Percentiles rank a stretch among this genome's conserved stretches.
Conservation (phyloP, 106 monocot genomes). For the Acorus calamus region DNA sequence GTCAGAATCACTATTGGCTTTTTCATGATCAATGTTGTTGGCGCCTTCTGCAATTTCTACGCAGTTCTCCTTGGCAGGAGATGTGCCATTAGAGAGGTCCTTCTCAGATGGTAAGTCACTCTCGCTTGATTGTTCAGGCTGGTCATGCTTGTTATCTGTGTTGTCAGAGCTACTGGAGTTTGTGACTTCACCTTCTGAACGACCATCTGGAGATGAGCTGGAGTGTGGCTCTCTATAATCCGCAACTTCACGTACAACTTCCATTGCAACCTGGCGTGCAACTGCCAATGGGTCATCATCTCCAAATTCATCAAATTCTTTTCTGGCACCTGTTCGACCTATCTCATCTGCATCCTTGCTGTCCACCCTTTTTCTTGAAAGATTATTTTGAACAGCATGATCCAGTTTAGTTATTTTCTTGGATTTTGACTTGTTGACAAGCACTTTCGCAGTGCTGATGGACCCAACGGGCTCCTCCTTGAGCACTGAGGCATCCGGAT, state of each 20-base stretch:
- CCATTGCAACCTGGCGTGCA: slow-evolving; percentile 65
- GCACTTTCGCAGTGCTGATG: neutral
- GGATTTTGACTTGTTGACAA: neutral
- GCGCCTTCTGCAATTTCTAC: slow-evolving; percentile 9
- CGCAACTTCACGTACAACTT: slow-evolving; percentile 65
- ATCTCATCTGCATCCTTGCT: neutral
- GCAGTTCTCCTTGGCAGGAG: slow-evolving; percentile 19
- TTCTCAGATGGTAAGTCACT: slow-evolving; percentile 8
- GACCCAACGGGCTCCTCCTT: slow-evolving; percentile 5
- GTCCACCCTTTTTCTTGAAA: slow-evolving; percentile 1
- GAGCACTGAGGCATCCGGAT: slow-evolving; percentile 7
- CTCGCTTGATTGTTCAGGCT: slow-evolving; percentile 7
- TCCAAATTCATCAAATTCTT: slow-evolving; percentile 26
- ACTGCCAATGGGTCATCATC: slow-evolving; percentile 64
- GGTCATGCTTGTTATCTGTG: slow-evolving; percentile 9
- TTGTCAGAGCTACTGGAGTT: slow-evolving; percentile 6
- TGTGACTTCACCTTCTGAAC: slow-evolving; percentile 13
- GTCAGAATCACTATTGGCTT: slow-evolving; percentile 9
- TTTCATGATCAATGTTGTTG: slow-evolving; percentile 5
- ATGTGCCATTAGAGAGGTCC: slow-evolving; percentile 16
- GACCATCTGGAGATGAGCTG: slow-evolving; percentile 47
- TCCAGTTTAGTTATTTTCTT: slow-evolving; percentile 1
- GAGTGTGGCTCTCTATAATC: slow-evolving; percentile 65
- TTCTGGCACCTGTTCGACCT: slow-evolving; percentile 10
- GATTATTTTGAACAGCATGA: neutral